Conservation (phyloP, 2,329 filamentous ascomycete species). For the Xylaria sp. region DNA sequence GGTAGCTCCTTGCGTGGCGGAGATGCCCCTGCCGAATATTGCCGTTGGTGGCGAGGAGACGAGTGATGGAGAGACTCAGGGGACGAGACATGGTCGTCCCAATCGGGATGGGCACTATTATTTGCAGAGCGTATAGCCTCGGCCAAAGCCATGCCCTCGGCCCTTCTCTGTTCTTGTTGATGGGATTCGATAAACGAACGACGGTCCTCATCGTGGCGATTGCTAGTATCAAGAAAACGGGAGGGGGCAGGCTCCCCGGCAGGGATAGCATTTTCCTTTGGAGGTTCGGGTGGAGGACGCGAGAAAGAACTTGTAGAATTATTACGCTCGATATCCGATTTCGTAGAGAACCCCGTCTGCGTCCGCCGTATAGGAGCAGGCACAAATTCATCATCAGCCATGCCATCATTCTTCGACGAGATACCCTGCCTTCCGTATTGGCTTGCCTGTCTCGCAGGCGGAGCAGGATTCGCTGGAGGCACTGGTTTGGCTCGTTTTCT, state of each 20-base stretch:
- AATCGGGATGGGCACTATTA: conserved; percentile 48
- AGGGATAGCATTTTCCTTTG: conserved; percentile 47
- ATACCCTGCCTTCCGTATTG: conserved; percentile 43
- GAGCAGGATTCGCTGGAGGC: conserved; percentile 49
- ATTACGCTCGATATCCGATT: conserved; percentile 42
- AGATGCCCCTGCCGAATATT: conserved; percentile 22
- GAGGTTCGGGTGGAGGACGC: conserved; percentile 38
- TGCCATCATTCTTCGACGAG: conserved; percentile 43
- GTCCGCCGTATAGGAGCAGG: conserved; percentile 66
- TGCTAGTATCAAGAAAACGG: conserved; percentile 50
- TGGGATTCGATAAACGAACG: conserved; percentile 68
- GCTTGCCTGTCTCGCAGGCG: conserved; percentile 46
- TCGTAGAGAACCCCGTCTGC: conserved; percentile 64
- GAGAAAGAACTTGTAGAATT: conserved; percentile 35
- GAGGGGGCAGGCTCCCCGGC: conserved; percentile 47
- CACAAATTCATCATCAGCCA: conserved; percentile 58
- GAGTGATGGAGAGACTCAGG: conserved; percentile 44
- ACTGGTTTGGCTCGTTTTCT: conserved; percentile 58
- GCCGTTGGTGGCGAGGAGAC: conserved; percentile 34
- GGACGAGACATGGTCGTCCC: conserved; percentile 48
- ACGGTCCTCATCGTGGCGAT: conserved; percentile 62
- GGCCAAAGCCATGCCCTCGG: conserved; percentile 68
- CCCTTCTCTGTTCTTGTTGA: conserved; percentile 68
- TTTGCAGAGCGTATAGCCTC: conserved; percentile 57
- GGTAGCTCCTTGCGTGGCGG: conserved; percentile 39